Evolutionary conservation across 345 rosid species (phyloP).

Genomic region (Brassica incana): DNA sequence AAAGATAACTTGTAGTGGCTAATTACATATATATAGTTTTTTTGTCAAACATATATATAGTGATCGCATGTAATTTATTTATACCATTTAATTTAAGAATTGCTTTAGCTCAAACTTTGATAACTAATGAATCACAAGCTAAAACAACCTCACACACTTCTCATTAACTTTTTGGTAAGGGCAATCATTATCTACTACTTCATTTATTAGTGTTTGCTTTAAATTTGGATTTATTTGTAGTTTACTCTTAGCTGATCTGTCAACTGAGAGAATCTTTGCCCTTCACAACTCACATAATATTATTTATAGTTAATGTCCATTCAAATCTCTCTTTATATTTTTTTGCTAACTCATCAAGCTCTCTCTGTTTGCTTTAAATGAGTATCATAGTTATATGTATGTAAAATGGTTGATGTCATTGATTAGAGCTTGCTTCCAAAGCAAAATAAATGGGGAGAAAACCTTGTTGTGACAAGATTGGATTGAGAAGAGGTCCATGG

Average conservation of each 20-base stretch:
- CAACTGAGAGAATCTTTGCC: constrained; percentile 36
- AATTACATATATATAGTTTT: no score
- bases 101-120: constrained; percentile 25
- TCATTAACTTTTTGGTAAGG: not conserved
- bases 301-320: constrained; percentile 38
- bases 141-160: not conserved
- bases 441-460: constrained; percentile 55
- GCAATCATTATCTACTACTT: constrained; percentile 32
- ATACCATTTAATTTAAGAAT: no score
- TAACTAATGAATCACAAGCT: constrained; percentile 6
- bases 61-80: no score
- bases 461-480: constrained; percentile 94
- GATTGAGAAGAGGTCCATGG: constrained; percentile 96
- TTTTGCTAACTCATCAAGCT: constrained; percentile 9
- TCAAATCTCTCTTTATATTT: constrained; percentile 30
- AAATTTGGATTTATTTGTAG: constrained; percentile 32
- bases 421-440: not conserved
- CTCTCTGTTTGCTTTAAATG: constrained; percentile 8
- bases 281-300: constrained; percentile 33
- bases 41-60: no score
- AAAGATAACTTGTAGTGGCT: no score
- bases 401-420: constrained; percentile 10
- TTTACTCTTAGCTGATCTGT: constrained; percentile 41
- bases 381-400: not conserved
- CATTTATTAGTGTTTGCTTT: constrained; percentile 31